A percentile compares a stretch with the other conserved stretches of the same genome.
These are phyloP conservation scores for Alternaria viburni DNA, from an alignment of 2,329 filamentous ascomycete genomes.

Conservation along the genomic window DNA sequence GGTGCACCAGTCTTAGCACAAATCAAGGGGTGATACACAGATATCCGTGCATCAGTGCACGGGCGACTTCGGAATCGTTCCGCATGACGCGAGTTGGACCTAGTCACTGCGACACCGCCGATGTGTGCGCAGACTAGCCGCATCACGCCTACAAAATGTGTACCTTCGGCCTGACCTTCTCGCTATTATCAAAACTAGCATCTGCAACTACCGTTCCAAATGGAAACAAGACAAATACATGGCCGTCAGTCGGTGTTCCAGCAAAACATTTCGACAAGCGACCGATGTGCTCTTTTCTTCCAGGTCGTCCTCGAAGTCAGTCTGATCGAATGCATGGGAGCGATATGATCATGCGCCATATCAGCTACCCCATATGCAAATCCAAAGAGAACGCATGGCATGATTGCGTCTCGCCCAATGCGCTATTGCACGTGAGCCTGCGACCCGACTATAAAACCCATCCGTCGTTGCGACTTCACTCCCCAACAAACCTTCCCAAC, in stretches of 20 bases:
- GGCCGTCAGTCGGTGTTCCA: background rate
- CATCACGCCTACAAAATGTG: background rate
- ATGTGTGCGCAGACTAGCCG: background rate
- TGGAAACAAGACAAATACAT: rapidly evolving
- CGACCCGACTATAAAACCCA: background rate
- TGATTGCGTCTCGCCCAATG: background rate
- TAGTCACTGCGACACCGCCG: background rate
- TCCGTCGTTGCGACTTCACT: background rate
- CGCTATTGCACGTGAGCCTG: background rate
- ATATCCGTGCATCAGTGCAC: background rate
- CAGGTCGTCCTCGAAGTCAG: background rate
- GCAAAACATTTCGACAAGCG: rapidly evolving
- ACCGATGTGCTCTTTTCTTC: background rate
- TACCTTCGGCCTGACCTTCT: background rate
- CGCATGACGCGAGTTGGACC: background rate
- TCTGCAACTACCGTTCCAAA: too few species aligned
- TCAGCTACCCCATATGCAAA: background rate
- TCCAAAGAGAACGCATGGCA: background rate
- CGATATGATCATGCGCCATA: background rate
- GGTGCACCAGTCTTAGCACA: too few species aligned
- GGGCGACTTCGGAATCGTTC: background rate
- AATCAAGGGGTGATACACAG: too few species aligned
- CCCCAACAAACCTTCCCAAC: background rate
- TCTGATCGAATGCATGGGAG: background rate
- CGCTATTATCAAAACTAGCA: background rate